A percentile compares a stretch with the other conserved stretches of the same genome.
Conservation (phyloP, 2,329 filamentous ascomycete genomes). For the Chrysoporthe puriensis region DNA sequence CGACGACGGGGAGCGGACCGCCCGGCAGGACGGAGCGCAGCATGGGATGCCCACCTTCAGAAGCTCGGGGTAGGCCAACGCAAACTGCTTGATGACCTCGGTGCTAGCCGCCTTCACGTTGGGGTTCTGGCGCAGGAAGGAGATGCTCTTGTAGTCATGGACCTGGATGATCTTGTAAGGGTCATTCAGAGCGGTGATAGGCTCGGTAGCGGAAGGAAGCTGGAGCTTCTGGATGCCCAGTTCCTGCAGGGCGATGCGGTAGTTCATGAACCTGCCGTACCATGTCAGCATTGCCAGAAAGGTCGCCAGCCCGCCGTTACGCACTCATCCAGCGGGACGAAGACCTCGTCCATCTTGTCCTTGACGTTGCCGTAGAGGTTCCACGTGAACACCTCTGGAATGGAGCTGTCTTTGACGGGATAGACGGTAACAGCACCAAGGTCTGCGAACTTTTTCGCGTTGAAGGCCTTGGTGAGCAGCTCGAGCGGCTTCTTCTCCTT, state of each 20-base stretch:
- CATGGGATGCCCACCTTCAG: conserved; percentile 54
- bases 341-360: conserved; percentile 76
- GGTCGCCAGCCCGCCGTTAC: conserved; percentile 37
- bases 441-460: conserved; percentile 71
- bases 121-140: conserved; percentile 81
- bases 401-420: conserved; percentile 46
- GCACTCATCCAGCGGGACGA: conserved; percentile 80
- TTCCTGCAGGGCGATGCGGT: conserved; percentile 80
- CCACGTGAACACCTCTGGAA: conserved; percentile 74
- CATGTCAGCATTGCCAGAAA: not conserved
- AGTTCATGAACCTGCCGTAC: conserved; percentile 74
- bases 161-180: conserved; percentile 91
- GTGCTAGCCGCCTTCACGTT: conserved; percentile 75
- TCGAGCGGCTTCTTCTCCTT: conserved; percentile 73
- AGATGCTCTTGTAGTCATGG: conserved; percentile 89
- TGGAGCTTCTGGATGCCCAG: conserved; percentile 74
- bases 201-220: conserved; percentile 68
- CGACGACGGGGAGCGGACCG: too few relatives aligned
- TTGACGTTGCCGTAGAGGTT: conserved; percentile 92
- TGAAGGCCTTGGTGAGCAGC: conserved; percentile 66
- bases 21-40: not conserved
- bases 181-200: conserved; percentile 76
- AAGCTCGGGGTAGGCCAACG: conserved; percentile 85
- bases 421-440: conserved; percentile 83
- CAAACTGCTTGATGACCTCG: conserved; percentile 81